These are phyloP conservation scores for Phlegmacium glaucopus DNA, from an alignment of 768 basidiomycete species.

Conservation along the genomic window DNA sequence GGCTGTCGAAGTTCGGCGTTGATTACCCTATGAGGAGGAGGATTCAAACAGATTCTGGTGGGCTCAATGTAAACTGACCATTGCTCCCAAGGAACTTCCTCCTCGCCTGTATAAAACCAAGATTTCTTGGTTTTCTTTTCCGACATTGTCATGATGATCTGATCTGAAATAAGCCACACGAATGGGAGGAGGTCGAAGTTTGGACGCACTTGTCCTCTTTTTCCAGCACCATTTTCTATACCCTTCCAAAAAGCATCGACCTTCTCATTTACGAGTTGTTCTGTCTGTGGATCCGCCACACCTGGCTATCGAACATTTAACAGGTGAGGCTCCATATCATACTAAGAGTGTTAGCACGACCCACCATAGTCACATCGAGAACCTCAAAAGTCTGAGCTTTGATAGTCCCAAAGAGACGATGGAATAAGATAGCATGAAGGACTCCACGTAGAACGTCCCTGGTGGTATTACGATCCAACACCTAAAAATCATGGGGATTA, in stretches of 20 bases:
- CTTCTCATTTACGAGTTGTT: constrained; percentile 69
- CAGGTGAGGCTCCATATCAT: too few species aligned
- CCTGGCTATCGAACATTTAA: constrained; percentile 50
- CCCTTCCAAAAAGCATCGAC: constrained; percentile 79
- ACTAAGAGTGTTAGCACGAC: constrained; percentile 12
- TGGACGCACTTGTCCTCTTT: constrained; percentile 63
- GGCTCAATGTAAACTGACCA: constrained; percentile 43
- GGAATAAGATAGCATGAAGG: constrained; percentile 81
- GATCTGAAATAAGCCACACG: not conserved
- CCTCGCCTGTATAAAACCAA: constrained; percentile 78
- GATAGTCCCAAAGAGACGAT: constrained; percentile 77
- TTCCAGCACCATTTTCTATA: constrained; percentile 58
- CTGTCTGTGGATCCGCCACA: constrained; percentile 69
- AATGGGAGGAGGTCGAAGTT: not conserved
- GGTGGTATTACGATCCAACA: constrained; percentile 66
- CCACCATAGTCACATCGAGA: constrained; percentile 80
- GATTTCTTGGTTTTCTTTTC: constrained; percentile 75
- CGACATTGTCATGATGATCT: constrained; percentile 75
- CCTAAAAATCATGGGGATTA: too few species aligned
- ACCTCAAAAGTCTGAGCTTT: constrained; percentile 77
- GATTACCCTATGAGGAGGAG: constrained; percentile 51
- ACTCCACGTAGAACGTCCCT: constrained; percentile 75
- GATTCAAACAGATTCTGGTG: not conserved
- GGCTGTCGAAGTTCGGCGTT: constrained; percentile 79
- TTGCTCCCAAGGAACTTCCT: constrained; percentile 86